Percentiles rank a stretch among this genome's conserved stretches.
Evolutionary conservation across 371 early-diverging fungal species (phyloP).

Genomic region (Mortierella sp.): DNA sequence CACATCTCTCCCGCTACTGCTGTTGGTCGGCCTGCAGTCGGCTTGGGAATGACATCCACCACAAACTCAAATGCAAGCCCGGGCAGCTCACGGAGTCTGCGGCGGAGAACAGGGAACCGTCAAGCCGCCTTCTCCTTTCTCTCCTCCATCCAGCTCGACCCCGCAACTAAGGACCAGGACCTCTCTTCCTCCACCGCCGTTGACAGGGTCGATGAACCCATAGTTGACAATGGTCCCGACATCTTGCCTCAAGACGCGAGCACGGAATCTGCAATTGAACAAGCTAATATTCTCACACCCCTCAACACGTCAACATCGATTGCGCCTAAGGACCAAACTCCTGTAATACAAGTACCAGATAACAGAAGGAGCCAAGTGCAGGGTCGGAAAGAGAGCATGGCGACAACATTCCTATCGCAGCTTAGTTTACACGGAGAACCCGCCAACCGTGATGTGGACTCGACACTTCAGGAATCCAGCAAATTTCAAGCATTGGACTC

Average conservation of each 20-base stretch:
- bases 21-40: conserved; percentile 10
- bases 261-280: neutral
- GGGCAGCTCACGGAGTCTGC: conserved; percentile 5
- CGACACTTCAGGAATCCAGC: neutral
- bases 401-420: conserved; percentile 40
- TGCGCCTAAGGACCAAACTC: neutral
- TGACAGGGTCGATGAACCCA: neutral
- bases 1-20: conserved; percentile 5
- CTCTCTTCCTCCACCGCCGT: neutral
- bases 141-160: conserved; percentile 46
- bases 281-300: neutral
- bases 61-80: neutral
- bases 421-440: conserved; percentile 40
- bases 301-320: neutral
- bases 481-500: neutral
- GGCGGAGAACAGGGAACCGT: conserved; percentile 38
- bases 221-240: neutral
- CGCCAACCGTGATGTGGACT: neutral
- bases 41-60: conserved; percentile 9
- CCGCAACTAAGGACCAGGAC: conserved; percentile 8
- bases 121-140: conserved; percentile 53
- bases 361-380: conserved; percentile 18
- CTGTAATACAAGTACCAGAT: neutral
- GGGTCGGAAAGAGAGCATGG: conserved; percentile 34
- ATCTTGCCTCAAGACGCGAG: neutral